Base-by-base conservation (phyloP, 768 basidiomycete genomes). In the Gymnopilus junonius region DNA sequence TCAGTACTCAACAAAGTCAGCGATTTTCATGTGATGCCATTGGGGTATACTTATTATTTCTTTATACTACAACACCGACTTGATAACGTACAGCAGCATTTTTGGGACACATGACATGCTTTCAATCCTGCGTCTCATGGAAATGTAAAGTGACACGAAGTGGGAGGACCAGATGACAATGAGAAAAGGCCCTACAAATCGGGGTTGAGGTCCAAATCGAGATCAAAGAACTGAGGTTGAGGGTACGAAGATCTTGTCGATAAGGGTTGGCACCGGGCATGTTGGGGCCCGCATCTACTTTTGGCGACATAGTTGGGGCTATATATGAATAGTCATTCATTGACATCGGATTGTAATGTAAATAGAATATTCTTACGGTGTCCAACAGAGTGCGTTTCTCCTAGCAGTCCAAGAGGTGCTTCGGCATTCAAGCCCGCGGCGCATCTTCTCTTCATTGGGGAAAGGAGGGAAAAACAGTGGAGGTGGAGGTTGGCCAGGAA, bases 401-500 rank as follows among this genome's bases (percentile, higher is more conserved):
- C 93, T 50, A 91, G 82, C 45, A 86, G 75, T 5, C 90, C 93
- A 61, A 94, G 81, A 0, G 92, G 93, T 27, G 88, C 90, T 74
- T 93, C 92, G 21, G 87, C 87, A 70, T 91, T 93, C 74, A 94
- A 84, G 60, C 84, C 93, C 93, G 25, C 88, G 83, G 55, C 93
- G 87, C 91, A 95, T 93, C 76, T 93, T 94, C 73, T 94, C 93
- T 76, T 94, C 93, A 70, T 93, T 94, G 0, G 93, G 93, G 74
- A 94, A 95, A 11, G 94, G 94, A 37, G 93, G 93, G 78, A 94
- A 93, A 82, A 95, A 94, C 42, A 92, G 71, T 17, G 90, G 91
- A 17, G 89, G 88, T 0, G 90, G 90, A 11, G 87, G 87, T 67
- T 90, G 91, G 8, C 89, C 90, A 0, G 90, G 87, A 5, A 86